Conservation (phyloP, 192 early-diverging fungal species). For the Coemansia sp. region DNA sequence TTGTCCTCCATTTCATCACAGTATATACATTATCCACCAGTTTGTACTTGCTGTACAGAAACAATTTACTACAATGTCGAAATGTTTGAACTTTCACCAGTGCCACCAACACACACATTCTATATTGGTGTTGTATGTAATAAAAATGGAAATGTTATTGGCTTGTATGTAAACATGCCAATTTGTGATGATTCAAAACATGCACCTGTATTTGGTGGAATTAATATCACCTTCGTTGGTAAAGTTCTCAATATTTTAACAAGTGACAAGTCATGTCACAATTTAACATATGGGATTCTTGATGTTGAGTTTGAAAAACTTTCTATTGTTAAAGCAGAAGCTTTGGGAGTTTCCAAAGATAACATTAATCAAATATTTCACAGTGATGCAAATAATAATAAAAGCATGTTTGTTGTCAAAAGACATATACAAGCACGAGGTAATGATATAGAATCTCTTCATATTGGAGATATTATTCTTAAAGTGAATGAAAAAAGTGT, state of each 20-base stretch:
- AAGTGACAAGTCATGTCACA: too few species aligned
- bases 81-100: not conserved
- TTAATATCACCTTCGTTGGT: conserved; percentile 12
- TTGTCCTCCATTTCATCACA: not conserved
- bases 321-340: conserved; percentile 15
- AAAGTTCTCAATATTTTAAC: too few species aligned
- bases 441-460: conserved; percentile 7
- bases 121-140: not conserved
- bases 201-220: not conserved
- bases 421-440: conserved; percentile 8
- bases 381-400: not conserved
- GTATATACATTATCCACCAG: not conserved
- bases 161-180: not conserved
- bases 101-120: not conserved
- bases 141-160: not conserved
- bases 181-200: not conserved
- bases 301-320: conserved; percentile 24
- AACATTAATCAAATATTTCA: conserved; percentile 8
- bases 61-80: not conserved
- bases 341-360: conserved; percentile 11
- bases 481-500: conserved; percentile 11
- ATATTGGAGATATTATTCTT: conserved; percentile 35
- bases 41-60: conserved; percentile 1
- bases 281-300: conserved; percentile 9
- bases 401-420: conserved; percentile 12